These are phyloP conservation scores for Boletus pseudo-olivaceus DNA, from an alignment of 768 basidiomycete genomes.

Conservation along the genomic window DNA sequence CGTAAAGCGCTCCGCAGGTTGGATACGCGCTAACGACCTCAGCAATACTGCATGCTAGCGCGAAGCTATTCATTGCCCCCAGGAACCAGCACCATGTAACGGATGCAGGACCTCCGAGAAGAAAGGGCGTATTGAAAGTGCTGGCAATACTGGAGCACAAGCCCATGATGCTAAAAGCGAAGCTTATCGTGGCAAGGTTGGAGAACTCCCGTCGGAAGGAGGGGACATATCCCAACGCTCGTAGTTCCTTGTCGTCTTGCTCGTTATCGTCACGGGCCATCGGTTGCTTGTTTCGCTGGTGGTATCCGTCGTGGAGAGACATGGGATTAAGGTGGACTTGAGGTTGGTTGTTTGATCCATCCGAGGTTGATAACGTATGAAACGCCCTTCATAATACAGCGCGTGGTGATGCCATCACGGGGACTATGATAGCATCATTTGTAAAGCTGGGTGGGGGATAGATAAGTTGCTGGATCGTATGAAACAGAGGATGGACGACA, in stretches of 20 bases:
- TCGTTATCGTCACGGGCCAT: not conserved
- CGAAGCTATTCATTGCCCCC: slow-evolving; percentile 23
- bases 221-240: slow-evolving; percentile 30
- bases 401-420: not conserved
- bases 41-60: slow-evolving; percentile 29
- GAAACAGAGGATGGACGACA: not conserved
- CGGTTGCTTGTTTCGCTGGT: not conserved
- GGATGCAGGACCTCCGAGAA: slow-evolving; percentile 35
- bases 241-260: slow-evolving; percentile 21
- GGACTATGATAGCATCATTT: not conserved
- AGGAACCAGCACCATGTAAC: slow-evolving; percentile 38
- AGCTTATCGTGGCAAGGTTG: slow-evolving; percentile 35
- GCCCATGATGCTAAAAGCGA: slow-evolving; percentile 34
- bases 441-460: not conserved
- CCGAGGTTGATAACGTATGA: not conserved
- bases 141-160: slow-evolving; percentile 37
- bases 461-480: not conserved
- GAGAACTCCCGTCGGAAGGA: slow-evolving; percentile 44
- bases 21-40: slow-evolving; percentile 33
- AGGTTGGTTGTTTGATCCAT: not conserved
- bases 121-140: slow-evolving; percentile 36
- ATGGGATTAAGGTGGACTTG: not conserved
- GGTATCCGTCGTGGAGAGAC: not conserved
- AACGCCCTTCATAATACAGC: not conserved
- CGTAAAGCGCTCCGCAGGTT: slow-evolving; percentile 44